Evolutionary conservation across 2,329 filamentous ascomycete species (phyloP).

Genomic region (Claviceps sp.): DNA sequence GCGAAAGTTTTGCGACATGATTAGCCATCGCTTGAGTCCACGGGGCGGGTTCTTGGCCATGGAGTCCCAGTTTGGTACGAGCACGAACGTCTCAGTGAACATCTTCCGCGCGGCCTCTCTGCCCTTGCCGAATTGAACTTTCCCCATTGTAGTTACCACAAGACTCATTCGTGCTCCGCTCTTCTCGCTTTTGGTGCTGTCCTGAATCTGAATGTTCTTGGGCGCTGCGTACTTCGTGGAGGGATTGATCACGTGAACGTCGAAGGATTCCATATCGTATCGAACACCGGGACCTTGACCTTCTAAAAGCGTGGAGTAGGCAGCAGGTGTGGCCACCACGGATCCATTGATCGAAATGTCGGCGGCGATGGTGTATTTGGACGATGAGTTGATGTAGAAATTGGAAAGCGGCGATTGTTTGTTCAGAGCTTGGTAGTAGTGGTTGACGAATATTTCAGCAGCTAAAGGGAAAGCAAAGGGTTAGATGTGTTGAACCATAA

Average conservation of each 20-base stretch:
- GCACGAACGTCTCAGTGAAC: slow-evolving; percentile 69
- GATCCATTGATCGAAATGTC: slow-evolving; percentile 74
- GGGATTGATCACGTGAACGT: slow-evolving; percentile 66
- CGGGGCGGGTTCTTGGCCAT: slow-evolving; percentile 39
- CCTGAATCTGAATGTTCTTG: slow-evolving; percentile 26
- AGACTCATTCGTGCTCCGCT: slow-evolving; percentile 51
- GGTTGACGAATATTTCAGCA: slow-evolving; percentile 56
- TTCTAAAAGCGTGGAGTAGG: slow-evolving; percentile 56
- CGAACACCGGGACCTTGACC: slow-evolving; percentile 42
- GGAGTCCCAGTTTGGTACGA: slow-evolving; percentile 62
- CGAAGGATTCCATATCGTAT: slow-evolving; percentile 64
- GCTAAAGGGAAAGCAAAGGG: slow-evolving; percentile 28
- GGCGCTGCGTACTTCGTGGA: slow-evolving; percentile 46
- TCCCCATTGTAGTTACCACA: slow-evolving; percentile 60
- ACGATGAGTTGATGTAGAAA: slow-evolving; percentile 57
- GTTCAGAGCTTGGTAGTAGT: slow-evolving; percentile 65
- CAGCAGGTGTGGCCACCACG: slow-evolving; percentile 44
- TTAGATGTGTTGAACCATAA: not conserved
- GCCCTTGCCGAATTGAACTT: slow-evolving; percentile 53
- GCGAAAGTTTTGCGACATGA: slow-evolving; percentile 62
- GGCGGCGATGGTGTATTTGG: slow-evolving; percentile 40
- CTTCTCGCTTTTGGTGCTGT: slow-evolving; percentile 30
- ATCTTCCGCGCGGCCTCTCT: slow-evolving; percentile 49
- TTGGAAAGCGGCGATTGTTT: slow-evolving; percentile 43
- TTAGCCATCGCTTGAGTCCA: slow-evolving; percentile 46